Conservation (phyloP, 208 protist species). For the Leptomonas pyrrhocoris region DNA sequence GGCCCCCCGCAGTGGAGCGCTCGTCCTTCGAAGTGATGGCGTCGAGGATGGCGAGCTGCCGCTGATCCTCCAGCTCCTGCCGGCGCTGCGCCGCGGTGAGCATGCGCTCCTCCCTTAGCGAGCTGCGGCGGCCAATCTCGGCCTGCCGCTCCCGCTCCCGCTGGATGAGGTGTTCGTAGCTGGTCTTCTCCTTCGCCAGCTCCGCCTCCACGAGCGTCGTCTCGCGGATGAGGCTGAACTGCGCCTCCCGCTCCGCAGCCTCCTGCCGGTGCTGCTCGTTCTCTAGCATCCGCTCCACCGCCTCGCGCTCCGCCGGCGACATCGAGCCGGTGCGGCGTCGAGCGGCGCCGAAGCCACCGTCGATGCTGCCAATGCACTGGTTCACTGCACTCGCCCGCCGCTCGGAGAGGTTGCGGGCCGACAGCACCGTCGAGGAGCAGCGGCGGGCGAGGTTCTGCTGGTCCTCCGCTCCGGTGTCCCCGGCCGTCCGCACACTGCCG, state of each 20-base stretch:
- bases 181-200: slow-evolving; percentile 46
- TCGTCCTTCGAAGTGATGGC: slow-evolving; percentile 30
- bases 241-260: slow-evolving; percentile 37
- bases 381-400: slow-evolving; percentile 45
- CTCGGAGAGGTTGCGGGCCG: slow-evolving; percentile 37
- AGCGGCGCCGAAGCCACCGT: background rate
- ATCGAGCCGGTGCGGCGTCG: slow-evolving; percentile 26
- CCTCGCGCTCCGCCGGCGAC: slow-evolving; percentile 52
- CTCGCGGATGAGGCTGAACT: slow-evolving; percentile 35
- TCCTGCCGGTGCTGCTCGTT: slow-evolving; percentile 56
- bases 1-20: slow-evolving; percentile 33
- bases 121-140: slow-evolving; percentile 18
- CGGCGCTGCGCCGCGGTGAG: slow-evolving; percentile 32
- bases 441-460: slow-evolving; percentile 36
- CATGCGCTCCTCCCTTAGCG: slow-evolving; percentile 25
- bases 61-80: slow-evolving; percentile 36
- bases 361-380: slow-evolving; percentile 24
- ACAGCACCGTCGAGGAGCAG: slow-evolving; percentile 43
- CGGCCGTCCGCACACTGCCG: slow-evolving; percentile 13
- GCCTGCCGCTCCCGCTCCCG: slow-evolving; percentile 17
- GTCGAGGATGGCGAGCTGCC: slow-evolving; percentile 17
- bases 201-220: slow-evolving; percentile 39
- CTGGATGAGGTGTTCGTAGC: slow-evolving; percentile 27
- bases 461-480: slow-evolving; percentile 11
- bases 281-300: slow-evolving; percentile 63